phyloP scores from a whole-genome alignment of 257 asterid species.

The Buddleja alternifolia region DNA sequence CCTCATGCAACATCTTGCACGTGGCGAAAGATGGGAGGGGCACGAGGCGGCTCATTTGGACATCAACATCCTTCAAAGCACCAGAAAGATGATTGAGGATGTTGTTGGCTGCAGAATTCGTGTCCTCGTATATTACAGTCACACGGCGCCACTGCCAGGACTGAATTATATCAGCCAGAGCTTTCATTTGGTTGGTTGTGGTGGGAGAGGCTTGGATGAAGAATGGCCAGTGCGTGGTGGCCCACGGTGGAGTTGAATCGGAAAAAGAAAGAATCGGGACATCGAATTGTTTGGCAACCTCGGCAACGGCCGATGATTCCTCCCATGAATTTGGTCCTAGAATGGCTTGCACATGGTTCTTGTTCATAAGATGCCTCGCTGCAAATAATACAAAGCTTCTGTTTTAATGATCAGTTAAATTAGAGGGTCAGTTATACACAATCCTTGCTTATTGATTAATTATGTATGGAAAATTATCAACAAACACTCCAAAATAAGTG shows the following conservation, averaged over 20 bases:
- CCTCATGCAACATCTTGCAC: conserved; percentile 16
- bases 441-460: too few relatives aligned
- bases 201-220: conserved; percentile 43
- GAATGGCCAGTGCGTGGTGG: conserved; percentile 36
- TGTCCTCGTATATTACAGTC: conserved; percentile 46
- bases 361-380: conserved; percentile 40
- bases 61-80: conserved; percentile 33
- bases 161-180: conserved; percentile 32
- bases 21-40: conserved; percentile 28
- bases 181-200: conserved; percentile 35
- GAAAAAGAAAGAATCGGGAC: conserved; percentile 41
- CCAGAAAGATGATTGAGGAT: conserved; percentile 34
- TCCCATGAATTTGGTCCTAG: conserved; percentile 53
- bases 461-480: too few relatives aligned
- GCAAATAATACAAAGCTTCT: conserved; percentile 5
- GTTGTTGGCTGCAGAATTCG: conserved; percentile 26
- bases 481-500: too few relatives aligned
- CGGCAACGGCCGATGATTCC: conserved; percentile 45
- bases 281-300: conserved; percentile 22
- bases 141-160: conserved; percentile 43
- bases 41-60: conserved; percentile 31
- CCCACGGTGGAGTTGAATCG: conserved; percentile 40
- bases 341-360: conserved; percentile 29
- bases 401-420: too few relatives aligned
- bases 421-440: too few relatives aligned